Percentiles rank a stretch among this genome's conserved stretches.
Conservation (phyloP, 2,329 filamentous ascomycete genomes). For the Ceratocystis huliohia region DNA sequence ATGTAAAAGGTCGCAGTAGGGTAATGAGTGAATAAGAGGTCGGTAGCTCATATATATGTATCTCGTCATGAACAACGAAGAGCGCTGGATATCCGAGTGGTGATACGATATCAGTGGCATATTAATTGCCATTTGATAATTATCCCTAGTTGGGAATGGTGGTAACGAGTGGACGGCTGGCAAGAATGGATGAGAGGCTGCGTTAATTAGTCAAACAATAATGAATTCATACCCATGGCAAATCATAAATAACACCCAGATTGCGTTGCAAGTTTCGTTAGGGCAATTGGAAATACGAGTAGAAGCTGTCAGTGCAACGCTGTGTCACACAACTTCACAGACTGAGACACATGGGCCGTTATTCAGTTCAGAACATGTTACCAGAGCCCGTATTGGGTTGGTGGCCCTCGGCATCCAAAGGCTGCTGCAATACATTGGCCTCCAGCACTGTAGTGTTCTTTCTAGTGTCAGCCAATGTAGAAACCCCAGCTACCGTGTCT, state of each 20-base stretch:
- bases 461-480: constrained; percentile 25
- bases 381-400: background rate
- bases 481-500: background rate
- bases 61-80: too few relatives aligned
- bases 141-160: constrained; percentile 4
- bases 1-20: constrained; percentile 19
- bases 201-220: constrained; percentile 9
- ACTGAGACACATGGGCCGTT: background rate
- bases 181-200: background rate
- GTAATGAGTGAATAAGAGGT: constrained; percentile 28
- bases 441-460: background rate
- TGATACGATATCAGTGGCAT: constrained; percentile 3
- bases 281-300: background rate
- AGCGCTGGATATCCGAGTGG: constrained; percentile 19
- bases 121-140: background rate
- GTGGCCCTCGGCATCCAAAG: background rate
- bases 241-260: background rate
- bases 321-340: background rate
- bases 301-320: background rate
- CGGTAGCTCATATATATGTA: constrained; percentile 22
- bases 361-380: background rate
- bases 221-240: background rate
- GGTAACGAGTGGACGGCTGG: constrained; percentile 5
- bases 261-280: background rate
- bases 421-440: background rate